Conservation (phyloP, 306 rosid species). For the Casuarina glauca region DNA sequence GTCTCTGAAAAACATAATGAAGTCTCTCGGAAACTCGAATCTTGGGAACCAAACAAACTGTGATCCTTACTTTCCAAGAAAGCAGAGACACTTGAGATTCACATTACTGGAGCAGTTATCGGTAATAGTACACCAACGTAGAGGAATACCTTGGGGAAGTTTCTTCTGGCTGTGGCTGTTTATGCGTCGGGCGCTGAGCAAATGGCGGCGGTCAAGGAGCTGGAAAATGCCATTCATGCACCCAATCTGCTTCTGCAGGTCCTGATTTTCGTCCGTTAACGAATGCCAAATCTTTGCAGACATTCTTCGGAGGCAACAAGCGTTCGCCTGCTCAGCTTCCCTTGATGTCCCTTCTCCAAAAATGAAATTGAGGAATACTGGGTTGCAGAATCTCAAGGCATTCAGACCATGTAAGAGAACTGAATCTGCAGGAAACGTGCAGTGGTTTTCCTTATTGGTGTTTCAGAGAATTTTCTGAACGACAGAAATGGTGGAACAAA, state of each 20-base stretch:
- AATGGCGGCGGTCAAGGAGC: constrained; percentile 77
- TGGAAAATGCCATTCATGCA: constrained; percentile 79
- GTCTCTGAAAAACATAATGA: neutral
- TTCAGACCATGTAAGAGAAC: neutral
- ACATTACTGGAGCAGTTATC: constrained; percentile 12
- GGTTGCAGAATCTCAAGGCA: constrained; percentile 4
- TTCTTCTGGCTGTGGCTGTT: constrained; percentile 38
- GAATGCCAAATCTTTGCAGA: constrained; percentile 51
- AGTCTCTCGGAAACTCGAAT: neutral
- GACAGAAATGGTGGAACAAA: constrained; percentile 32
- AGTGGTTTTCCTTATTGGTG: neutral
- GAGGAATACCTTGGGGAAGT: constrained; percentile 45
- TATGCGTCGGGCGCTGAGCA: constrained; percentile 43
- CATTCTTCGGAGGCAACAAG: constrained; percentile 39
- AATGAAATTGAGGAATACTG: constrained; percentile 14
- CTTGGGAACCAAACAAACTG: neutral
- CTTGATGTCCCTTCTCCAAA: constrained; percentile 18
- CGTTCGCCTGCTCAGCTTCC: constrained; percentile 13
- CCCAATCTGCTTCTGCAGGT: constrained; percentile 82
- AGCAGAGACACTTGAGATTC: neutral
- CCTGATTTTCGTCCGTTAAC: constrained; percentile 60
- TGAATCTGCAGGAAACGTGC: neutral
- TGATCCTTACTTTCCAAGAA: neutral
- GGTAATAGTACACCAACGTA: neutral
- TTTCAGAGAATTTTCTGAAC: constrained; percentile 2